Evolutionary conservation across 805 yeast species (phyloP), one percentile per base, ranked within the genome.

Genomic region (Saccharomycopsis olivae): DNA sequence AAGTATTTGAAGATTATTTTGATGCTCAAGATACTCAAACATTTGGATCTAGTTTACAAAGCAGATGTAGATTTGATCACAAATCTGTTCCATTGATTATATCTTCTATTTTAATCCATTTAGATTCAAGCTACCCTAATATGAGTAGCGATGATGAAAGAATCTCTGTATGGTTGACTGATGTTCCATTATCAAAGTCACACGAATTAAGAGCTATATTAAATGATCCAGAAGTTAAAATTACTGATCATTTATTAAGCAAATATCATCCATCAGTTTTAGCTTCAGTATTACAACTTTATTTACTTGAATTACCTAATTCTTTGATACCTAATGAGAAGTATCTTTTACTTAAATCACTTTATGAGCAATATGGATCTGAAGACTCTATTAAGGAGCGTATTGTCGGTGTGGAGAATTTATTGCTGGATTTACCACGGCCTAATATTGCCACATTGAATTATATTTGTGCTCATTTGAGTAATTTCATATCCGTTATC

Each of bases 1-100:
- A 72, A 1, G 66, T 81, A 13, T 85, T 84, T 57, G 94, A 84
- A 53, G 83, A 82, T 55, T 85, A 84, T 60, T 82, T 82, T 57
- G 74, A 77, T 47, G 70, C 83, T 4, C 63, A 60, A 33, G 69
- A 76, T 33, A 61, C 57, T 35, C 89, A 82, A 55, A 77, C 78
- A 6, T 85, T 85, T 60, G 95, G 95, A 10, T 79, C 82, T 35
- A 88, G 78, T 47, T 58, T 85, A 35, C 81, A 76, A 41, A 70
- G 78, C 18, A 71, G 84, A 39, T 73, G 87, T 38, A 66, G 88
- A 32, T 65, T 75, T 38, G 95, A 84, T 52, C 68, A 73, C 46
- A 78, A 74, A 48, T 73, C 73, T 3, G 92, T 85, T 10, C 95
- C 95, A 1, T 47, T 70, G 6, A 56, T 85, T 10, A 65, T 84